Conservation (phyloP, 768 basidiomycete genomes). For the Chlorophyllum brunneum region DNA sequence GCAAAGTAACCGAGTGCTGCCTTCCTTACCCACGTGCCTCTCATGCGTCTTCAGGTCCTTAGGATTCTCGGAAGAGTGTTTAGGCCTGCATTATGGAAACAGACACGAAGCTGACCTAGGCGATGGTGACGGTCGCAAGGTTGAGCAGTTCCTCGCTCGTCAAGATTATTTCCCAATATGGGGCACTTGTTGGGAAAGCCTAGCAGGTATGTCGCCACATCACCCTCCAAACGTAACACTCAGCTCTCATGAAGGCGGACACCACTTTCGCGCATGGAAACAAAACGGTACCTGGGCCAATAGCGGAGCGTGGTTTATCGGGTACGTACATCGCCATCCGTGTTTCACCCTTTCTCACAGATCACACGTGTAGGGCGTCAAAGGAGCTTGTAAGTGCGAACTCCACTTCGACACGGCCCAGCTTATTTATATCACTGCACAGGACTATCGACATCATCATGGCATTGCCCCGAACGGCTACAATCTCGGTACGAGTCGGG, state of each 20-base stretch:
- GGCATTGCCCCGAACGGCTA: conserved; percentile 77
- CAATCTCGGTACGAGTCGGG: conserved; percentile 41
- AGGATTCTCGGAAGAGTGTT: conserved; percentile 79
- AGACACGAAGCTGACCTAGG: conserved; percentile 80
- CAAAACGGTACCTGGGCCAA: conserved; percentile 75
- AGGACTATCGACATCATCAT: conserved; percentile 63
- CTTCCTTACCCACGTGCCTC: background rate
- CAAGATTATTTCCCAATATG: conserved; percentile 75
- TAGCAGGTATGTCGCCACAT: conserved; percentile 43
- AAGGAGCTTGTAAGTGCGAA: conserved; percentile 53
- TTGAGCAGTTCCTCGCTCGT: conserved; percentile 68
- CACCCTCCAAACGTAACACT: background rate
- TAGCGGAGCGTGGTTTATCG: conserved; percentile 84
- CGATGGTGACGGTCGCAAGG: conserved; percentile 70
- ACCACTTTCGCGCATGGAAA: conserved; percentile 87
- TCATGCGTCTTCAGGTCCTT: conserved; percentile 49
- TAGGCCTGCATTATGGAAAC: conserved; percentile 74
- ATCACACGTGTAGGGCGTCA: conserved; percentile 46
- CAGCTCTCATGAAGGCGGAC: conserved; percentile 51
- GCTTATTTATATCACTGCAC: background rate
- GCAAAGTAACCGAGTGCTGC: conserved; percentile 45
- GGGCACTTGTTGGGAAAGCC: conserved; percentile 88
- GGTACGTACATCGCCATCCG: conserved; percentile 37
- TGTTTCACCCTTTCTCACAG: background rate
- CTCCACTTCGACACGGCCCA: background rate